A percentile compares a stretch with the other conserved stretches of the same genome.
Evolutionary conservation across 805 yeast species (phyloP).

Genomic region (Phaffomyces antillensis): DNA sequence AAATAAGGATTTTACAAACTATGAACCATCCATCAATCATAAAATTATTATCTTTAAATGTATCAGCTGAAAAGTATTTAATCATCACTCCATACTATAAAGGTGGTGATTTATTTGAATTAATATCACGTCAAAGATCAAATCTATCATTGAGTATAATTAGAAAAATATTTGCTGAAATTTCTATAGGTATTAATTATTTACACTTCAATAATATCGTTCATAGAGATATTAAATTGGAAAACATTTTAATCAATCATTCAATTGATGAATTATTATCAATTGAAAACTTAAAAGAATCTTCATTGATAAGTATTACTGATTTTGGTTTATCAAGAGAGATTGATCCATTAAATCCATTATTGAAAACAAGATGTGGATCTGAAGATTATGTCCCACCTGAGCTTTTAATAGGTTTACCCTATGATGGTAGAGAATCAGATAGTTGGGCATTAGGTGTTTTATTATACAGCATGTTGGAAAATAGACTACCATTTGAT

Average conservation of each 20-base stretch:
- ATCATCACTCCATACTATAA: constrained; percentile 69
- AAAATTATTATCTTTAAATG: constrained; percentile 42
- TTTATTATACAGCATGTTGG: constrained; percentile 74
- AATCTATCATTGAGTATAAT: constrained; percentile 42
- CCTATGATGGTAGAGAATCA: constrained; percentile 84
- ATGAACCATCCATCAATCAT: constrained; percentile 67
- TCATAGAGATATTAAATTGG: constrained; percentile 89
- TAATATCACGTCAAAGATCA: constrained; percentile 40
- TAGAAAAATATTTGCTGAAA: constrained; percentile 61
- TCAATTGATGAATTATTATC: constrained; percentile 26
- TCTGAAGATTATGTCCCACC: constrained; percentile 97
- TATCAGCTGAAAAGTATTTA: constrained; percentile 23
- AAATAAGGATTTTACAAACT: constrained; percentile 53
- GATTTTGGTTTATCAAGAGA: constrained; percentile 86
- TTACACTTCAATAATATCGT: constrained; percentile 50
- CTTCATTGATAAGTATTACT: constrained; percentile 51
- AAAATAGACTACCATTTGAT: constrained; percentile 88
- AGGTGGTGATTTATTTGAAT: constrained; percentile 82
- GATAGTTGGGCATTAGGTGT: constrained; percentile 97
- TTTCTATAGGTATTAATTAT: constrained; percentile 61
- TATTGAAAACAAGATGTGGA: constrained; percentile 86
- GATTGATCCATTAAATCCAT: constrained; percentile 51
- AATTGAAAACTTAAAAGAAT: constrained; percentile 9
- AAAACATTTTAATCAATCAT: constrained; percentile 57
- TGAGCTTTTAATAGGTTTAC: constrained; percentile 81